Conservation (phyloP, 108 stramenopile genomes). For the Nitzschia sp. region DNA sequence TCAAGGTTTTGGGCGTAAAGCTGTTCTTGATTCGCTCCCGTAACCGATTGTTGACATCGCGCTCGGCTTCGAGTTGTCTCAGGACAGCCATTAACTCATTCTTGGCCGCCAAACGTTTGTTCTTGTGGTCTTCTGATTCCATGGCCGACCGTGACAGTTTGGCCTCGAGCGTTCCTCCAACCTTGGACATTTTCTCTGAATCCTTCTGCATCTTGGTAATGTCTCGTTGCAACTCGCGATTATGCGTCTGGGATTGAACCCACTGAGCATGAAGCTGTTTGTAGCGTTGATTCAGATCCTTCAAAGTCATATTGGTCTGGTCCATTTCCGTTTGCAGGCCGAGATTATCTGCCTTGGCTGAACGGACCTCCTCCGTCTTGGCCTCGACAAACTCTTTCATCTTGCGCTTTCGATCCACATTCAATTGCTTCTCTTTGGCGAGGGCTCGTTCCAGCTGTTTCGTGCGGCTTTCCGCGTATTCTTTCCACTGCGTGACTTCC, state of each 20-base stretch:
- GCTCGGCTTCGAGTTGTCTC: slow-evolving; percentile 72
- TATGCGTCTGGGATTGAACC: slow-evolving; percentile 62
- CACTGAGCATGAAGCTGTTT: slow-evolving; percentile 78
- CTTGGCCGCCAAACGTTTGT: slow-evolving; percentile 81
- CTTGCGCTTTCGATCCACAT: slow-evolving; percentile 82
- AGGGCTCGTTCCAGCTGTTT: slow-evolving; percentile 67
- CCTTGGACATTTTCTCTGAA: slow-evolving; percentile 73
- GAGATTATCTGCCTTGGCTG: slow-evolving; percentile 65
- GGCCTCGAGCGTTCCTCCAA: slow-evolving; percentile 73
- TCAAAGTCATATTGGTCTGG: slow-evolving; percentile 60
- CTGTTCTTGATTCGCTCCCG: slow-evolving; percentile 79
- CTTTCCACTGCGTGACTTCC: slow-evolving; percentile 51
- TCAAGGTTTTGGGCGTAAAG: slow-evolving; percentile 81
- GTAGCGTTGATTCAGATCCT: slow-evolving; percentile 66
- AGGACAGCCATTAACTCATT: slow-evolving; percentile 87
- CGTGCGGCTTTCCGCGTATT: slow-evolving; percentile 62
- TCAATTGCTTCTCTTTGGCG: slow-evolving; percentile 67
- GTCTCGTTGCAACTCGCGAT: slow-evolving; percentile 82
- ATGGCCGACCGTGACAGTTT: slow-evolving; percentile 72
- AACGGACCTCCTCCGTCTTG: slow-evolving; percentile 79
- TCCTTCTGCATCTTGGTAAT: slow-evolving; percentile 75
- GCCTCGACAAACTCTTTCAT: slow-evolving; percentile 86
- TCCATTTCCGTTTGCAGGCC: slow-evolving; percentile 68
- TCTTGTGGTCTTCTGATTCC: slow-evolving; percentile 86
- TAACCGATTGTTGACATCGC: slow-evolving; percentile 55